Conservation (phyloP, 352 stramenopile genomes). For the Globisporangium nagaii region DNA sequence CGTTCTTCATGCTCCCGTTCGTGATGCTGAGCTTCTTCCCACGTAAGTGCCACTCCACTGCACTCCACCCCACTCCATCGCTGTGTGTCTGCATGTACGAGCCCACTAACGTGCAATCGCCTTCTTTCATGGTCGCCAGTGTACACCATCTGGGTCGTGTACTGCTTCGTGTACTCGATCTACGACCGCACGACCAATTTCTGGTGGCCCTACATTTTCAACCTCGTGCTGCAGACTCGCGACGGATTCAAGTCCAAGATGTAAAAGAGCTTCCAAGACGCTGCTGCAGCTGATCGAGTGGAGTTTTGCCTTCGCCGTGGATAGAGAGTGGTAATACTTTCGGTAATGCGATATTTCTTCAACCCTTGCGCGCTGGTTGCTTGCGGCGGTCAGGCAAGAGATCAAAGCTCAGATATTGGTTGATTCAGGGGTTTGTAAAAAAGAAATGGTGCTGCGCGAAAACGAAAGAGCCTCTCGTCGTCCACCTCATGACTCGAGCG, state of each 20-base stretch:
- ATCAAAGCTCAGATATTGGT: no score
- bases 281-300: no score
- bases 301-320: not conserved
- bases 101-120: not conserved
- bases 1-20: slow-evolving; percentile 59
- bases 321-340: not conserved
- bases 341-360: no score
- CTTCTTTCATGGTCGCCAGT: slow-evolving; percentile 22
- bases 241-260: slow-evolving; percentile 36
- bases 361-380: no score
- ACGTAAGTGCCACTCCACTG: no score
- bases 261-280: slow-evolving; percentile 1
- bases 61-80: no score
- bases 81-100: no score
- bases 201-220: slow-evolving; percentile 84
- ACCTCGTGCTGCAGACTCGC: slow-evolving; percentile 57
- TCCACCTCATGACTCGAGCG: no score
- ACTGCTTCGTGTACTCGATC: slow-evolving; percentile 80
- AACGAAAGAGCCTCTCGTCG: not conserved
- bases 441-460: not conserved
- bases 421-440: slow-evolving; percentile 2
- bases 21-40: slow-evolving; percentile 80
- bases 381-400: no score
- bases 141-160: slow-evolving; percentile 76
- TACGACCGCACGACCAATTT: slow-evolving; percentile 83